A percentile compares a stretch with the other conserved stretches of the same genome.
Conservation (phyloP, 768 basidiomycete genomes). For the Chlorophyllum brunneum region DNA sequence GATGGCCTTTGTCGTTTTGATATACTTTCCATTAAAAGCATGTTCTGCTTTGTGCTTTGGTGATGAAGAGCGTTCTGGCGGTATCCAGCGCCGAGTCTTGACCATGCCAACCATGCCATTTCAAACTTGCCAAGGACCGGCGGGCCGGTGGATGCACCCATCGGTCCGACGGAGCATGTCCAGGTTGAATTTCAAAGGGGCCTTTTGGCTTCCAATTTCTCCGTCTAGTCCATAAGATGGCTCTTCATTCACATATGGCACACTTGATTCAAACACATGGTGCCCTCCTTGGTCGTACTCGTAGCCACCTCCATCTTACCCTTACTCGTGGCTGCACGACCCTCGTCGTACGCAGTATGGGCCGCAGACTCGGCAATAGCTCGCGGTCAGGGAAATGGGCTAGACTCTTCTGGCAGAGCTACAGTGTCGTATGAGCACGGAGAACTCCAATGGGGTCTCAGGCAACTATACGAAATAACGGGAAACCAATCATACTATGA, state of each 20-base stretch:
- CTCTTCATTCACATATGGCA: neutral
- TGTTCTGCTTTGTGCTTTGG: no score
- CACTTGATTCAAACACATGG: neutral
- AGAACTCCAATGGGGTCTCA: constrained; percentile 39
- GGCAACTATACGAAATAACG: constrained; percentile 33
- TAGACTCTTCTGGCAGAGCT: constrained; percentile 29
- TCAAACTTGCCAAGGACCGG: no score
- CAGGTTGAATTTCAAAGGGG: no score
- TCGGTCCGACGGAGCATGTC: no score
- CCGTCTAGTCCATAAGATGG: neutral
- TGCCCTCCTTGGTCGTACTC: neutral
- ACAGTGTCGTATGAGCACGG: no score
- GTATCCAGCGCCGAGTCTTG: no score
- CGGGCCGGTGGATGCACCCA: neutral
- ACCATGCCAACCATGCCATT: no score
- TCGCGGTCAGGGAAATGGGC: constrained; percentile 40
- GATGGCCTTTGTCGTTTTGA: no score
- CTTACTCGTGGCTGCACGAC: constrained; percentile 19
- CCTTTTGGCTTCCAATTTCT: constrained; percentile 4
- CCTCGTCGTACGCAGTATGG: constrained; percentile 39
- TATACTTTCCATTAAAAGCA: no score
- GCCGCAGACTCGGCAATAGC: constrained; percentile 43
- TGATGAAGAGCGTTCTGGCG: no score
- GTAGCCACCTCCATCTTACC: neutral
- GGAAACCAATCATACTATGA: constrained; percentile 39